Conservation (phyloP, 2,329 filamentous ascomycete genomes). For the Massarina eburnea region DNA sequence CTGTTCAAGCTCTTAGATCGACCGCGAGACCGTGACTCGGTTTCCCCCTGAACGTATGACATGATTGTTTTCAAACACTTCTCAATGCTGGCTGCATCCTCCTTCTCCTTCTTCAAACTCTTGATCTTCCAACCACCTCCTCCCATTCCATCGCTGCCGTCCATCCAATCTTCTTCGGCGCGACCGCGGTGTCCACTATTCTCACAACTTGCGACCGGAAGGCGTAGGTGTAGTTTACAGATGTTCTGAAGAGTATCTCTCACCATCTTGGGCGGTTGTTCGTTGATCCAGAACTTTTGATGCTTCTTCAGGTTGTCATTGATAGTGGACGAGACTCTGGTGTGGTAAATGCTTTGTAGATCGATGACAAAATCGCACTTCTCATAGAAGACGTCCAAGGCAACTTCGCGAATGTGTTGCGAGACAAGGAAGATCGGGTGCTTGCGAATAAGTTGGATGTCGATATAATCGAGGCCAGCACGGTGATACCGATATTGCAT, state of each 20-base stretch:
- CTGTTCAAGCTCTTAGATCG: slow-evolving; percentile 7
- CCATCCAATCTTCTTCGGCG: slow-evolving; percentile 22
- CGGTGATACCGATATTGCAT: slow-evolving; percentile 20
- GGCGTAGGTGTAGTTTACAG: slow-evolving; percentile 21
- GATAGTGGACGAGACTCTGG: slow-evolving; percentile 11
- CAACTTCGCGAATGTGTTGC: slow-evolving; percentile 13
- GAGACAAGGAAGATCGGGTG: slow-evolving; percentile 22
- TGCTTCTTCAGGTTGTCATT: slow-evolving; percentile 17
- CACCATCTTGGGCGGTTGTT: slow-evolving; percentile 19
- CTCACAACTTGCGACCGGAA: slow-evolving; percentile 27
- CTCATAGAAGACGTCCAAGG: slow-evolving; percentile 21
- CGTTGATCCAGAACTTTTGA: slow-evolving; percentile 22
- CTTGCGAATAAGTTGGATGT: slow-evolving; percentile 21
- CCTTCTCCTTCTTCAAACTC: slow-evolving; percentile 23
- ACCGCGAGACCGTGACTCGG: neutral
- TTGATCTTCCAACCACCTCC: slow-evolving; percentile 21
- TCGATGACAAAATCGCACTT: slow-evolving; percentile 25
- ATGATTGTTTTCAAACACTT: slow-evolving; percentile 21
- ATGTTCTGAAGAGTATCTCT: slow-evolving; percentile 16
- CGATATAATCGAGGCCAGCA: slow-evolving; percentile 19
- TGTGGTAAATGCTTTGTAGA: slow-evolving; percentile 20
- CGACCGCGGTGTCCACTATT: slow-evolving; percentile 13
- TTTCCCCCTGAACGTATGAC: slow-evolving; percentile 9
- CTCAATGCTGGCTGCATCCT: slow-evolving; percentile 17
- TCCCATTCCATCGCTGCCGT: slow-evolving; percentile 21